These are phyloP conservation scores for Sporopachydermia quercuum DNA, from an alignment of 805 yeast genomes.

Conservation along the genomic window DNA sequence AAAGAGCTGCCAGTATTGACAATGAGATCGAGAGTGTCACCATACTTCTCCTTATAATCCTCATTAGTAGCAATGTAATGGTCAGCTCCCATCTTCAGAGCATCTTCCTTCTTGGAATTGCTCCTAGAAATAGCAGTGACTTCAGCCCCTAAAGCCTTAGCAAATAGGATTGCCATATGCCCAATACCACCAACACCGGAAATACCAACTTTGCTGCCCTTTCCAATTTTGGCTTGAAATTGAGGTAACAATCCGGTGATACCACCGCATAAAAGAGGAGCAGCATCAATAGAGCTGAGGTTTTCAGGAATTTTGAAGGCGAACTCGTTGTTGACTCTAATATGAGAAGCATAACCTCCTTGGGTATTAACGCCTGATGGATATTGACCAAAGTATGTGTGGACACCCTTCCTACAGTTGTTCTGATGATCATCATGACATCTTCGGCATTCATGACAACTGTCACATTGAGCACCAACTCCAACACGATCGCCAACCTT, in stretches of 20 bases:
- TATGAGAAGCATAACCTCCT: slow-evolving; percentile 28
- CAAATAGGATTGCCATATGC: slow-evolving; percentile 30
- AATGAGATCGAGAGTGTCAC: slow-evolving; percentile 25
- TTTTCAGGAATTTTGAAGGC: slow-evolving; percentile 34
- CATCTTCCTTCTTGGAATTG: slow-evolving; percentile 26
- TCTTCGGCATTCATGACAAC: slow-evolving; percentile 26
- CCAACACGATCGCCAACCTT: slow-evolving; percentile 37
- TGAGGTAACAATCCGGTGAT: slow-evolving; percentile 39
- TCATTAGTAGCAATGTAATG: slow-evolving; percentile 30
- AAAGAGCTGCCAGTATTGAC: slow-evolving; percentile 28
- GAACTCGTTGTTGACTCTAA: slow-evolving; percentile 28
- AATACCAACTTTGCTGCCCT: slow-evolving; percentile 26
- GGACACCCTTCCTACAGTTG: slow-evolving; percentile 20
- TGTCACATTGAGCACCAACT: slow-evolving; percentile 29
- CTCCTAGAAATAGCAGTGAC: slow-evolving; percentile 33
- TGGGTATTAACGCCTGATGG: slow-evolving; percentile 18
- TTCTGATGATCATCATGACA: slow-evolving; percentile 24
- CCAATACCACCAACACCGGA: slow-evolving; percentile 34
- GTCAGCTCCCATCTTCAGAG: slow-evolving; percentile 29
- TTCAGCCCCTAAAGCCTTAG: slow-evolving; percentile 36
- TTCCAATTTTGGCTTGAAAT: slow-evolving; percentile 19
- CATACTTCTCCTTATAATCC: slow-evolving; percentile 21
- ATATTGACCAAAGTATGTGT: slow-evolving; percentile 25
- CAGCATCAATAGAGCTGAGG: slow-evolving; percentile 26
- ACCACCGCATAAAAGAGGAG: slow-evolving; percentile 45